Percentiles rank a stretch among this genome's conserved stretches.
Conservation (phyloP, 805 yeast genomes). For the Cyberlindnera petersonii region DNA sequence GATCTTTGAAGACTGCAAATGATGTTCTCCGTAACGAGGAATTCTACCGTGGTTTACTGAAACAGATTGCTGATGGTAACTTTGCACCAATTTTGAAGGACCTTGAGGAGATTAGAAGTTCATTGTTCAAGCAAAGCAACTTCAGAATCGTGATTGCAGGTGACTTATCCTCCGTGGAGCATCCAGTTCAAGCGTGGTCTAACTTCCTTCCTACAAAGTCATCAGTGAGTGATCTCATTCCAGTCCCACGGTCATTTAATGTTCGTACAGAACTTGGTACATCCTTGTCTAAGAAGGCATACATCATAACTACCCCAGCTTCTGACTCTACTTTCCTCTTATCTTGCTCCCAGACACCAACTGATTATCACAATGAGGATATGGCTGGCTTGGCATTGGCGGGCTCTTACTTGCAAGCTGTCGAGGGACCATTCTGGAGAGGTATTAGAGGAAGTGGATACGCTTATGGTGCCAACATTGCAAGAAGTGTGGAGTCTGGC, state of each 20-base stretch:
- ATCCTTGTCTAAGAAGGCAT: conserved; percentile 49
- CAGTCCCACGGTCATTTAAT: conserved; percentile 50
- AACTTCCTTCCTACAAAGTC: conserved; percentile 22
- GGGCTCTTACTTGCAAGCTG: conserved; percentile 71
- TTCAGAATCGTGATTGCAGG: conserved; percentile 70
- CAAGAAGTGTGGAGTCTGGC: conserved; percentile 60
- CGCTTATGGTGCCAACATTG: conserved; percentile 81
- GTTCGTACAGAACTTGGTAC: conserved; percentile 56
- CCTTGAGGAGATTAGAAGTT: conserved; percentile 48
- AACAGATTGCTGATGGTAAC: conserved; percentile 50
- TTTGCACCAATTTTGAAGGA: conserved; percentile 43
- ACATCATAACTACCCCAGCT: conserved; percentile 70
- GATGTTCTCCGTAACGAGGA: conserved; percentile 64
- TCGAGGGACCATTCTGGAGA: conserved; percentile 97
- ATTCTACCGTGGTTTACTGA: conserved; percentile 45
- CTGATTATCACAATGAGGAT: conserved; percentile 52
- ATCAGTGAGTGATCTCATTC: conserved; percentile 18
- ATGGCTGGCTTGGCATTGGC: conserved; percentile 68
- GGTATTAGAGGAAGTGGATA: conserved; percentile 93
- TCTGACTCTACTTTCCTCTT: conserved; percentile 75
- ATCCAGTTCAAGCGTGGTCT: conserved; percentile 61
- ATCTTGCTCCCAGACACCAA: conserved; percentile 57
- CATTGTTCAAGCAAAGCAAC: conserved; percentile 54
- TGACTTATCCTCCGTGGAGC: conserved; percentile 47
- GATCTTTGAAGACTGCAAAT: conserved; percentile 61